A percentile compares a stretch with the other conserved stretches of the same genome.
These are phyloP conservation scores for Neofusicoccum laricinum DNA, from an alignment of 2,329 filamentous ascomycete genomes.

Conservation along the genomic window DNA sequence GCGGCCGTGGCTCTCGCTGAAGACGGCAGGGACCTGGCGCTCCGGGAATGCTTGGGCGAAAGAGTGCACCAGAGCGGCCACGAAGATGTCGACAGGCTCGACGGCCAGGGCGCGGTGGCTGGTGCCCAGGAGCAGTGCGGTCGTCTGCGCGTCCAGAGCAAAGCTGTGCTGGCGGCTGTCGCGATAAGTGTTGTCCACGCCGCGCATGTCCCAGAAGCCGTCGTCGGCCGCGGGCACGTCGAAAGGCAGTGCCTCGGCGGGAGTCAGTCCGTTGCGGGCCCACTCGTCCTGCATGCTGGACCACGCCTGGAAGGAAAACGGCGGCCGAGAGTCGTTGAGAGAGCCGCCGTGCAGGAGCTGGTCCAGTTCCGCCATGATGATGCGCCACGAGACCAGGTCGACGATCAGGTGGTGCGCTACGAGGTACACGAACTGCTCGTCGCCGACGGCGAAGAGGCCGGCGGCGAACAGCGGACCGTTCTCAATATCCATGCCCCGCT, in stretches of 20 bases:
- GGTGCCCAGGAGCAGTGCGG: neutral
- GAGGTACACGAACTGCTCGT: conserved; percentile 23
- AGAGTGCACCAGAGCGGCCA: conserved; percentile 51
- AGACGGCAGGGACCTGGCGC: conserved; percentile 50
- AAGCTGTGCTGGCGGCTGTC: neutral
- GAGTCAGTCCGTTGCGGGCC: too few species aligned
- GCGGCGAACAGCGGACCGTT: conserved; percentile 30
- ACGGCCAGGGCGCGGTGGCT: neutral
- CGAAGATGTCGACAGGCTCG: neutral
- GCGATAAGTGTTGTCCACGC: neutral
- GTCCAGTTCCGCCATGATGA: conserved; percentile 22
- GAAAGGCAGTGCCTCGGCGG: neutral
- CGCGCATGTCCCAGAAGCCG: neutral
- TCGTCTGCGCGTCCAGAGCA: too few species aligned
- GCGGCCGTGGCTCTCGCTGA: conserved; percentile 36
- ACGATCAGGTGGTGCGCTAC: conserved; percentile 34
- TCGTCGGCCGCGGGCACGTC: neutral
- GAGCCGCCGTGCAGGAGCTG: neutral
- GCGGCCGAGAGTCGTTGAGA: neutral
- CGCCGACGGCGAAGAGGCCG: neutral
- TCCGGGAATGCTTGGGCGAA: conserved; percentile 57
- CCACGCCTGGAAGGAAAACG: neutral
- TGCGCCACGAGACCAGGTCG: conserved; percentile 36
- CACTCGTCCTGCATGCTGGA: neutral
- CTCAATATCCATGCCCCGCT: conserved; percentile 28